Base-by-base conservation (phyloP, 257 asterid genomes). In the Perilla frutescens region DNA sequence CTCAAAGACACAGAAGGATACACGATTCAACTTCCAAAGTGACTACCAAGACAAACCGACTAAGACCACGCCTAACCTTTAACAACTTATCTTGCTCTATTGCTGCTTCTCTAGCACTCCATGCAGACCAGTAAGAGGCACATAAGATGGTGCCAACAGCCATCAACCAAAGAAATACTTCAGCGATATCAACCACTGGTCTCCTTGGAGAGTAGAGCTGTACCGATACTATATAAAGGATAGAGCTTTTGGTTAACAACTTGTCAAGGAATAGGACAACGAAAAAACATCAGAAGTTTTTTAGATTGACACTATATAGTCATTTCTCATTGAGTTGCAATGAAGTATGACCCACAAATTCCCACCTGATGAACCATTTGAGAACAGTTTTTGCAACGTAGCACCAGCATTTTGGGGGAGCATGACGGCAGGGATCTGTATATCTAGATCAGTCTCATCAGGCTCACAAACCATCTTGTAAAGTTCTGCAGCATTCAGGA, bases 401-500 rank as follows among this genome's bases (percentile, higher is more conserved):
- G 76, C 76, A 47, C 98, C 98, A 57, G 97, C 98, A 87, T 93
- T 93, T 63, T 73, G 93, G 8, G 97, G 97, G 63, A 93, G 97
- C 89, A 93, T 85, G 68, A 93, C 85, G 65, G 93, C 93, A 50
- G 86, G 96, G 47, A 93, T 93, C 73, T 83, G 80, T 70, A 93
- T 91, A 59, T 88, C 96, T 49, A 93, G 83, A 82, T 91, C 95
- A 29, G 93, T 91, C 83, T 93, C 98, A 76, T 88, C 91, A 29
- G 93, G 87, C 76, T 90, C 96, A 79, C 98, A 93, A 62, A 91
- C 95, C 98, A 93, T 93, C 89, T 93, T 93, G 91, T 87, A 93
- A 37, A 93, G 98, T 82, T 91, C 98, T 93, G 91, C 76, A 82
- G 39, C 40, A 50, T 20, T 36, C 75, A 85, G 34, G 29, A 61